phyloP scores from a whole-genome alignment of 78 protist genomes.

The Kipferlia bialata region DNA sequence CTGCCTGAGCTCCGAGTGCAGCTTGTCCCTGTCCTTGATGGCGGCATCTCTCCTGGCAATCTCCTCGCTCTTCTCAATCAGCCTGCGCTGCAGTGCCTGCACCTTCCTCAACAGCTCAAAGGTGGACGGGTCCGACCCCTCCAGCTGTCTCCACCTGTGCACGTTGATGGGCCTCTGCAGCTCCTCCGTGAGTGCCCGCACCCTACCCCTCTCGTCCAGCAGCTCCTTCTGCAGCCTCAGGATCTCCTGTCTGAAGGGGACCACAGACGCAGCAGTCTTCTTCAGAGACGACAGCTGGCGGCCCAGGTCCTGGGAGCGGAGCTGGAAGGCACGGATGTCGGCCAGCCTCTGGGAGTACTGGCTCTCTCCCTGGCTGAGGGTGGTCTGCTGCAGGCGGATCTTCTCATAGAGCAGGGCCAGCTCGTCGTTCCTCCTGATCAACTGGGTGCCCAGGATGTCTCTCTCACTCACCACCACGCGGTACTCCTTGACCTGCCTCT shows the following conservation, averaged over 20 bases:
- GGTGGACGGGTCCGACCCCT: constrained; percentile 52
- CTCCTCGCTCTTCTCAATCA: constrained; percentile 66
- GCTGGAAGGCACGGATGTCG: constrained; percentile 56
- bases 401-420: constrained; percentile 73
- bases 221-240: constrained; percentile 60
- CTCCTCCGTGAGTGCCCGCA: constrained; percentile 54
- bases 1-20: constrained; percentile 56
- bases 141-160: constrained; percentile 64
- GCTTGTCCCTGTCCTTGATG: constrained; percentile 64
- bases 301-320: constrained; percentile 2
- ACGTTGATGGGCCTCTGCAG: constrained; percentile 74
- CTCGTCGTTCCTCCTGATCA: constrained; percentile 79
- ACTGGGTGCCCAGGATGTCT: constrained; percentile 67
- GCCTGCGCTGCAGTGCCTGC: constrained; percentile 67
- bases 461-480: constrained; percentile 55
- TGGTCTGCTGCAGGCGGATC: constrained; percentile 57
- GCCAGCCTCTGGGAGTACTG: constrained; percentile 38
- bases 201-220: constrained; percentile 53
- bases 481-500: constrained; percentile 48
- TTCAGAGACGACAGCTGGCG: constrained; percentile 20
- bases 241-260: constrained; percentile 36
- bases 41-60: constrained; percentile 48
- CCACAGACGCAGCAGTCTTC: constrained; percentile 19
- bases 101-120: constrained; percentile 64
- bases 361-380: constrained; percentile 66